Conservation (phyloP, 805 yeast genomes). For the Suhomyces xylopsoci region DNA sequence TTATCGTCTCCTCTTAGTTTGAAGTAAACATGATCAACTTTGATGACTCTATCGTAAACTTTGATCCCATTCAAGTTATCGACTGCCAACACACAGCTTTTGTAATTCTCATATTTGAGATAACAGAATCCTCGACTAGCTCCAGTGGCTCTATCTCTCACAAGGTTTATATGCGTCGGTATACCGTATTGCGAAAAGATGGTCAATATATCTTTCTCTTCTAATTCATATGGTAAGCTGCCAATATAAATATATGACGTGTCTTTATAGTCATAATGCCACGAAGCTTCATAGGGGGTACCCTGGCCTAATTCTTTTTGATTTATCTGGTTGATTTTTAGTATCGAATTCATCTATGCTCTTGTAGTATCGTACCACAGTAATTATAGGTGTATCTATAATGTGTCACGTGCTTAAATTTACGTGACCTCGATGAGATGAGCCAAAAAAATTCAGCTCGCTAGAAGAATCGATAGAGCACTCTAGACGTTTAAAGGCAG, state of each 20-base stretch:
- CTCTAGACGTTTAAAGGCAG: neutral
- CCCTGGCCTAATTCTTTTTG: slow-evolving; percentile 64
- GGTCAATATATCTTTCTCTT: slow-evolving; percentile 71
- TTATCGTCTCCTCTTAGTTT: slow-evolving; percentile 51
- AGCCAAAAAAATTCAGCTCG: slow-evolving; percentile 3
- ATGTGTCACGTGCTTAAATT: neutral
- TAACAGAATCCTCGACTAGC: slow-evolving; percentile 74
- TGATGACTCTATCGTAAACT: slow-evolving; percentile 47
- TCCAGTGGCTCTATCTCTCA: slow-evolving; percentile 61
- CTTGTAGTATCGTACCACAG: neutral
- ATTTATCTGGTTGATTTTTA: slow-evolving; percentile 54
- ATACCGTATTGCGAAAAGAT: slow-evolving; percentile 88
- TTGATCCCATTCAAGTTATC: slow-evolving; percentile 78
- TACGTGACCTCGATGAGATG: slow-evolving; percentile 6
- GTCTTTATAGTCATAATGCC: slow-evolving; percentile 85
- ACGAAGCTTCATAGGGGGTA: slow-evolving; percentile 62
- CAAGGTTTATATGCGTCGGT: slow-evolving; percentile 71
- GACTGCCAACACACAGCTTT: slow-evolving; percentile 78
- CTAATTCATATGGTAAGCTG: slow-evolving; percentile 57
- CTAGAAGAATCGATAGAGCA: neutral
- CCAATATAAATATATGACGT: slow-evolving; percentile 80
- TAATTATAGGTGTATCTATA: neutral
- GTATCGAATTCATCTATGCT: slow-evolving; percentile 34
- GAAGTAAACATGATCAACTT: slow-evolving; percentile 73
- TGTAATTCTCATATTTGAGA: slow-evolving; percentile 76